Base-by-base conservation (phyloP, 495 filamentous ascomycete genomes). In the Xylaria castorea region DNA sequence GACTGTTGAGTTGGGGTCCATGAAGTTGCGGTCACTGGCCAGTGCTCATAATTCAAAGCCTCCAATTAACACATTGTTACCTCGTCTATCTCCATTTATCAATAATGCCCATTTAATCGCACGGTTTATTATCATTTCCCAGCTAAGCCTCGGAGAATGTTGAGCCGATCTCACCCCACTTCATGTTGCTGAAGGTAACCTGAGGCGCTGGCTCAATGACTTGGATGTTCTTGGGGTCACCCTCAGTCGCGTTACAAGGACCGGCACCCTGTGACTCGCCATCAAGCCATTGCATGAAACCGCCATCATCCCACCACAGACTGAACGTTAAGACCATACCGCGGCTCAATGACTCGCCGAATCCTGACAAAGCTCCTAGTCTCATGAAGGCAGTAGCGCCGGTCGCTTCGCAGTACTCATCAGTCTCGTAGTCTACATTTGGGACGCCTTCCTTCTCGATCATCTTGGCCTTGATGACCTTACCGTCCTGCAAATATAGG, bases 291-390 rank as follows among this genome's bases (percentile, higher is more conserved):
- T 83, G 83, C 91, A 92, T 92, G 77, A 84, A 87, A 2, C 81
- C 79, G n/a, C 83, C 80, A 20, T 80, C 77, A 66, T 89, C 89
- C 80, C 87, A 89, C 90, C 90, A 92, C 68, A 92, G 85, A 72
- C 84, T 87, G 74, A 92, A 86, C 1, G 86, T 83, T n/a, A 92
- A 77, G 1, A 91, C 89, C 90, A 93, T 92, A 3, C 91, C 90
- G 0, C 88, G 77, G 0, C 71, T 80, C 42, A 93, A 79, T 3
- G 85, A 87, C 46, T 85, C 80, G 36, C 91, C 86, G 85, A 94
- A 91, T 1, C 73, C 81, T 18, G 77, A 74, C 75, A 92, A 72
- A 0, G 87, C 92, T 36, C 91, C 91, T 36, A 88, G 83, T 32
- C 81, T 61, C 57, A 80, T 75, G 80, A 89, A 92, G 38, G 81